Evolutionary conservation across 2,329 filamentous ascomycete species (phyloP), one percentile per base, ranked within the genome.

Genomic region (Trichoderma atroviride): DNA sequence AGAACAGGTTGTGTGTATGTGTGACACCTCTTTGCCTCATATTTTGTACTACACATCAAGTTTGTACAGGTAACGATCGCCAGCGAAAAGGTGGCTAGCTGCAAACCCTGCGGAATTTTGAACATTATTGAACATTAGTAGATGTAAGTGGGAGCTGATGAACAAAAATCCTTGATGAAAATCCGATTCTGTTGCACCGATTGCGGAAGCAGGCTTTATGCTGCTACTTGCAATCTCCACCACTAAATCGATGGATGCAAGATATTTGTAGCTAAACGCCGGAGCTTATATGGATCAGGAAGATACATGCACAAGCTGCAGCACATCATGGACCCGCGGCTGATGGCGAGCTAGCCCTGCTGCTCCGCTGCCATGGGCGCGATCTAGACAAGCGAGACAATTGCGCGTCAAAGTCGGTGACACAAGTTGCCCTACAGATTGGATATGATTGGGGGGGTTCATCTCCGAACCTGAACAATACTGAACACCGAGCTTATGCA

Each of bases 221-320:
- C 24, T 65, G 62, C 62, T 57, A 53, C 62, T 40, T 14, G 43
- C n/a, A 19, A 47, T 58, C 63, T 35, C 53, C 53, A 58, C 63
- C 24, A 22, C 53, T 24, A 33, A 47, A 50, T 58, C 29, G 63
- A 66, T 27, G 35, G n/a, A 57, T 58, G 37, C 16, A 14, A 33
- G 63, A 29, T 58, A n/a, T 43, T 7, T 43, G 40, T 64, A 9
- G 55, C 24, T 53, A 64, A 37, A 22, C 55, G 55, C 55, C 29
- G 29, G 27, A 29, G 55, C 47, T 50, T 40, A 53, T 47, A n/a
- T 58, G 5, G 40, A 37, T 58, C 37, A 35, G 31, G 35, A 16
- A 58, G 47, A 50, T 33, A 55, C 53, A 66, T 14, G 37, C 35
- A 27, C 29, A 27, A 50, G 29, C 31, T 58, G 55, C 55, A 55